Evolutionary conservation across 2,329 filamentous ascomycete species (phyloP), one percentile per base, ranked within the genome.

Genomic region (Phoma sp.): DNA sequence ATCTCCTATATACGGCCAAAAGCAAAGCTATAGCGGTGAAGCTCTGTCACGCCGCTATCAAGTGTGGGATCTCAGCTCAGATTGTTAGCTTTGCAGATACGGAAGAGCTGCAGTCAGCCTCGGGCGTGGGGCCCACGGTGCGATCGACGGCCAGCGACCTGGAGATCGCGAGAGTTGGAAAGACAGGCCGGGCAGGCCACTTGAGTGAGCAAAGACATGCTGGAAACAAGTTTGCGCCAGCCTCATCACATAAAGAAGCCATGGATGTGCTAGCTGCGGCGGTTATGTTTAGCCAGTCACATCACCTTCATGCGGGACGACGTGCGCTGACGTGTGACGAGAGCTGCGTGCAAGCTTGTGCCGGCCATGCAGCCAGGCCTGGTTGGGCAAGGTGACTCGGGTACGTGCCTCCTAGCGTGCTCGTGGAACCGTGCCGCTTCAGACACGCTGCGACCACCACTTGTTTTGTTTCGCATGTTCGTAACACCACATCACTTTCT

Each of bases 311-410:
- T 49, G 44, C 44, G 15, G 49, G 55, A 52, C 35, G 39, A 53
- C 25, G 45, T 53, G 55, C 41, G 55, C 44, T 53, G 55, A 57
- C 55, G 55, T 57, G 55, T 57, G 55, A 57, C 55, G 38, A 40
- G 48, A 51, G 54, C 48, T 57, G 48, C 43, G 46, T 45, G 53
- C 47, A 56, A 29, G 40, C 40, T 49, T 50, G 45, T 40, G 45
- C 52, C 35, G 51, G 38, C 40, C 9, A 41, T 55, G 45, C 52
- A 45, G 29, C 52, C 46, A 36, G 31, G 36, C 41, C 17, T 29
- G 37, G 24, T 40, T 41, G n/a, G 52, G 52, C 19, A 49, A 49
- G 32, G 51, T 21, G 32, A 19, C 44, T 49, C 35, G 39, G 31
- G 49, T 35, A 22, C 24, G 36, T 40, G 6, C n/a, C 22, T 31